Percentiles rank a stretch among this genome's conserved stretches.
These are phyloP conservation scores for Sicyos edulis DNA, from an alignment of 306 rosid species.

Conservation along the genomic window DNA sequence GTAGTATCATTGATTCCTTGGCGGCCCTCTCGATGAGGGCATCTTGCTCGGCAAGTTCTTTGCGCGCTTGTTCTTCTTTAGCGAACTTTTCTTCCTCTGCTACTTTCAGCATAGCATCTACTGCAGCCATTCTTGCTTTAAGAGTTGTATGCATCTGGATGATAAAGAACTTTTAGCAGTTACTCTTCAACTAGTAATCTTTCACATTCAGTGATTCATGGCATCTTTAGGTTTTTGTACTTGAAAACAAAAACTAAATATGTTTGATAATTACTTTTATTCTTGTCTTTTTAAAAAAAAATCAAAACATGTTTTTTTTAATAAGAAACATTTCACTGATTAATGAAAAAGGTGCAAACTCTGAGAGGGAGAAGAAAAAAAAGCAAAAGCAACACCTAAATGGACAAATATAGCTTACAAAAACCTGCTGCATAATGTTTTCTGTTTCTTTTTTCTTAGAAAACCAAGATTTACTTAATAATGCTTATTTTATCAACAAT, in stretches of 20 bases:
- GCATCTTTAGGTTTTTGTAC: background rate
- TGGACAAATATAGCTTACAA: too few relatives aligned
- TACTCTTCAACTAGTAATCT: background rate
- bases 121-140: slow-evolving; percentile 54
- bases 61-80: slow-evolving; percentile 57
- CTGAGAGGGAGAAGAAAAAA: too few relatives aligned
- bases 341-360: too few relatives aligned
- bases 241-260: background rate
- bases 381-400: too few relatives aligned
- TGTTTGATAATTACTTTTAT: background rate
- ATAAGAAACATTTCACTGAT: too few relatives aligned
- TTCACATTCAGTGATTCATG: background rate
- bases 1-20: slow-evolving; percentile 44
- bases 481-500: too few relatives aligned
- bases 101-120: slow-evolving; percentile 48
- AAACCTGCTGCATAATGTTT: background rate
- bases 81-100: slow-evolving; percentile 52
- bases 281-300: background rate
- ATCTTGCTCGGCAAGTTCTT: slow-evolving; percentile 65
- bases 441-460: background rate
- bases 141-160: slow-evolving; percentile 62
- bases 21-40: slow-evolving; percentile 66
- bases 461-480: background rate
- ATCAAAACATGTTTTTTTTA: background rate
- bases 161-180: background rate